Percentiles rank a stretch among this genome's conserved stretches.
Conservation (phyloP, 148 eudicot genomes). For the Camellia sinensis region DNA sequence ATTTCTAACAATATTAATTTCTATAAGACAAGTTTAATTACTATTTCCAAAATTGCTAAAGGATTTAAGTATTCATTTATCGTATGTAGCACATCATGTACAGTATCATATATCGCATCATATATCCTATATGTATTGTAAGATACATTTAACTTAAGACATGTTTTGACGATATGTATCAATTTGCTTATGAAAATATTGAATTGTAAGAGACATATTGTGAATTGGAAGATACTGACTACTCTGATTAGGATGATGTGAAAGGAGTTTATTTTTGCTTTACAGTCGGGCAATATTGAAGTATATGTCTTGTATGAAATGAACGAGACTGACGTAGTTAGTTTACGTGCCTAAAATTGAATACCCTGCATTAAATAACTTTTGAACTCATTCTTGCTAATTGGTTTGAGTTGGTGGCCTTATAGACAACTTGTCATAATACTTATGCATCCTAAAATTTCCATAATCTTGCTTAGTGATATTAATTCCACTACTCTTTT, state of each 20-base stretch:
- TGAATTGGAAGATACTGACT: no score
- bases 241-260: not conserved
- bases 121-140: no score
- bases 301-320: not conserved
- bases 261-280: not conserved
- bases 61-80: no score
- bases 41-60: no score
- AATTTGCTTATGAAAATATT: no score
- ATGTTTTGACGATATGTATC: no score
- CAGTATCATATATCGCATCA: no score
- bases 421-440: not conserved
- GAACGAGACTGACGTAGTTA: not conserved
- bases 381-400: not conserved
- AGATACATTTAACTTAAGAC: no score
- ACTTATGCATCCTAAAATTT: not conserved
- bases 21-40: no score
- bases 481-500: not conserved
- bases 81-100: no score
- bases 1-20: no score
- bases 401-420: not conserved
- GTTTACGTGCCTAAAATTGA: not conserved
- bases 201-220: no score
- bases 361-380: not conserved
- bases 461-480: not conserved
- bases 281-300: not conserved